These are phyloP conservation scores for Omphalea diandra DNA, from an alignment of 441 rosid species.

Conservation along the genomic window DNA sequence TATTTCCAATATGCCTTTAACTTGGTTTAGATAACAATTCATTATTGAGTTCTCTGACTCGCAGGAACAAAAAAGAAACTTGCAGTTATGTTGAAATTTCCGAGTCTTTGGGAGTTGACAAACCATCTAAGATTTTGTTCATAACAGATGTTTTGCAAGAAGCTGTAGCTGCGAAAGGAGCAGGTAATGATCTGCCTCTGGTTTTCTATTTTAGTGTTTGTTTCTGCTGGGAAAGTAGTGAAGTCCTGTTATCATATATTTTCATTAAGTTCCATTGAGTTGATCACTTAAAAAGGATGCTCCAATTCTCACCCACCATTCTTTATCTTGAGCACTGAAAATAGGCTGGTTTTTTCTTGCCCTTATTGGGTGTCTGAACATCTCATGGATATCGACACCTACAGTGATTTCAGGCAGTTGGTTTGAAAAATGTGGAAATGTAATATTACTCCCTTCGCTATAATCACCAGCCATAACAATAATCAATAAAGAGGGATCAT, in stretches of 20 bases:
- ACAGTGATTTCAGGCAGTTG: background rate
- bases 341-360: background rate
- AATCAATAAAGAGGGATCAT: background rate
- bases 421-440: no score
- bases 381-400: background rate
- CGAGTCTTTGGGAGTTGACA: constrained; percentile 71
- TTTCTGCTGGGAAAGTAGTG: background rate
- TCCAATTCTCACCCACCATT: background rate
- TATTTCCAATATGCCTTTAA: background rate
- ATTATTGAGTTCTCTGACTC: constrained; percentile 11
- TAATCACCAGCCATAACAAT: background rate
- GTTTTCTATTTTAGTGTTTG: background rate
- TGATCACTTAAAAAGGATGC: background rate
- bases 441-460: background rate
- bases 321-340: background rate
- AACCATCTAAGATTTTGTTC: constrained; percentile 76
- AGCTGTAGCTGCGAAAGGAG: constrained; percentile 81
- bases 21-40: background rate
- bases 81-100: constrained; percentile 72
- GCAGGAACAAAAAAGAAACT: constrained; percentile 81
- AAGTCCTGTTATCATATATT: background rate
- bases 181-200: constrained; percentile 49
- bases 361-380: background rate
- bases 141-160: constrained; percentile 86
- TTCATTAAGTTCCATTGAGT: background rate